Percentiles rank a stretch among this genome's conserved stretches.
Conservation (phyloP, 192 early-diverging fungal genomes). For the Pilobolus umbonatus region DNA sequence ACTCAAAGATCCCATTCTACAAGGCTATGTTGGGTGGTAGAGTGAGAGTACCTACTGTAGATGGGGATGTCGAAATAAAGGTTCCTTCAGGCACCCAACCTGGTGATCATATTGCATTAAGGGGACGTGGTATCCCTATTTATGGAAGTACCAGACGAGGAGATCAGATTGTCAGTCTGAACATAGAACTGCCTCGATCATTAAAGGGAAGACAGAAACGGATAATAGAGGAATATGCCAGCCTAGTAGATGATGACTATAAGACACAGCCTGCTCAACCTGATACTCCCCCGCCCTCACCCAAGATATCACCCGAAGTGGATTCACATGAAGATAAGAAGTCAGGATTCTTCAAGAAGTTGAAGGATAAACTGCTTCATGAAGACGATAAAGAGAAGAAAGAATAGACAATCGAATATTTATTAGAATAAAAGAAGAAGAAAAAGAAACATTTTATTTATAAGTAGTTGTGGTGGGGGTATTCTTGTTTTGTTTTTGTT, state of each 20-base stretch:
- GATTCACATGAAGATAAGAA: conserved; percentile 22
- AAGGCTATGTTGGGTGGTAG: conserved; percentile 87
- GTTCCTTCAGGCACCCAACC: conserved; percentile 86
- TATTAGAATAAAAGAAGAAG: background rate
- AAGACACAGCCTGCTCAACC: conserved; percentile 8
- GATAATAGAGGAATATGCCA: conserved; percentile 60
- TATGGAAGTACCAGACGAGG: conserved; percentile 59
- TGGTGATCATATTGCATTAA: conserved; percentile 74
- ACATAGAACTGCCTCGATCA: conserved; percentile 73
- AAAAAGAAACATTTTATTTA: background rate
- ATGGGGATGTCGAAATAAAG: conserved; percentile 92
- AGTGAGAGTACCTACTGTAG: conserved; percentile 84
- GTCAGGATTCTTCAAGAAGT: conserved; percentile 55
- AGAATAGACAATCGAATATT: conserved; percentile 16
- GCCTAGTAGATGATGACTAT: conserved; percentile 35
- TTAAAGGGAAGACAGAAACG: conserved; percentile 46
- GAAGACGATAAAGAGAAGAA: conserved; percentile 38
- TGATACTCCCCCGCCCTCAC: conserved; percentile 4
- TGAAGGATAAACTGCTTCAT: conserved; percentile 48
- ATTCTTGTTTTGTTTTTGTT: background rate
- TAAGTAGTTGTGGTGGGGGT: background rate
- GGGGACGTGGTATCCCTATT: conserved; percentile 69
- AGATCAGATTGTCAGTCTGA: conserved; percentile 88
- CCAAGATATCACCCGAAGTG: conserved; percentile 25
- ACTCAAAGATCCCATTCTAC: conserved; percentile 74